Base-by-base conservation (phyloP, 257 asterid species). In the Catharanthus roseus region DNA sequence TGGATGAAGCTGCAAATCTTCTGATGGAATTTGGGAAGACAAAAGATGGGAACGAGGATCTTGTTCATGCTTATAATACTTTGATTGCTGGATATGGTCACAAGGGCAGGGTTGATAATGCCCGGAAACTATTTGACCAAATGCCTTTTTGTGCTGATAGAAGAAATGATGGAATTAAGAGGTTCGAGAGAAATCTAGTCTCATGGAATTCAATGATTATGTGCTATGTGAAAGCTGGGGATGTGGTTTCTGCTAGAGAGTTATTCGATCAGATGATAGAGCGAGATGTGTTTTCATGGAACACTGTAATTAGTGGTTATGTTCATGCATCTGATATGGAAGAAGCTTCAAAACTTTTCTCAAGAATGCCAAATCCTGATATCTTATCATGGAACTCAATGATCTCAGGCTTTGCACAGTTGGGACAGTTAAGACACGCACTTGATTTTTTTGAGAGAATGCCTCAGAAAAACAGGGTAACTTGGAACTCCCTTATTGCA, bases 121-220 rank as follows among this genome's bases (percentile, higher is more conserved):
- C 93, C 67, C 84, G 84, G 2, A 81, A 82, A 67, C 82, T 88
- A 74, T 92, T 90, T 74, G 81, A 90, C 79, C 78, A 57, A 76
- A 80, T 92, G 38, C 89, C 90, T 2, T 36, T 72, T 67, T 12
- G 0, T 63, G 71, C 70, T 10, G 71, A 65, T 47, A 3, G 36
- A 2, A 70, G 38, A 36, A 73, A 71, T 23, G 71, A 53, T 29
- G 67, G 75, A 65, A 74, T 51, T 24, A 55, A 23, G 33, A 63
- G 83, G 70, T 84, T 88, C 67, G 79, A 60, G 69, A 82, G 89
- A 79, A 88, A 88, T 78, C 77, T 82, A 34, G 84, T 92, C 19
- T 86, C 98, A 0, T 92, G 95, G 95, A 92, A 92, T 79, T 88
- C 96, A 2, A 92, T 92, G 93, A 86, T 92, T 63, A 88, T 88